Evolutionary conservation across 1,139 yeast genomes (phyloP).

Genomic region (Wickerhamomyces sp.): DNA sequence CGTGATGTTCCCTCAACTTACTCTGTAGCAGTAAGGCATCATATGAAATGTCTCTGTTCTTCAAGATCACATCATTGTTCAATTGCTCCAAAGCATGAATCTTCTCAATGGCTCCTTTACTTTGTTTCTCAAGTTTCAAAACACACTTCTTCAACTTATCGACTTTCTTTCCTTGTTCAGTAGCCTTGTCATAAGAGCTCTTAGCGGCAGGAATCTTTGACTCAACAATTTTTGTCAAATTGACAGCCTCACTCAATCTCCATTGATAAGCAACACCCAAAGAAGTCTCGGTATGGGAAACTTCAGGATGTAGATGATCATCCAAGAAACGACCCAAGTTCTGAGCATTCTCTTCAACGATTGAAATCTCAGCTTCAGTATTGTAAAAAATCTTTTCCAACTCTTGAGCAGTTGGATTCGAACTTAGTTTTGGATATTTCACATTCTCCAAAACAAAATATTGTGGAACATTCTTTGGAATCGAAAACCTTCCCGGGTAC

Average conservation of each 20-base stretch:
- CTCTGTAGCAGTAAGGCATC: slow-evolving; percentile 14
- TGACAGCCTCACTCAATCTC: slow-evolving; percentile 34
- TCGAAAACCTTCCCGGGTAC: slow-evolving; percentile 24
- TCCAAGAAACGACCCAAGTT: slow-evolving; percentile 28
- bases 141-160: slow-evolving; percentile 1
- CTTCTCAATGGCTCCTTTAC: slow-evolving; percentile 8
- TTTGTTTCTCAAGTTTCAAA: slow-evolving; percentile 2
- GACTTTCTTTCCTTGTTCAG: background rate
- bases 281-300: slow-evolving; percentile 25
- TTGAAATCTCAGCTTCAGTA: slow-evolving; percentile 35
- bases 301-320: slow-evolving; percentile 29
- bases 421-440: slow-evolving; percentile 26
- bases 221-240: slow-evolving; percentile 21
- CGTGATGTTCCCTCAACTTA: slow-evolving; percentile 11
- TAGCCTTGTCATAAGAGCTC: background rate
- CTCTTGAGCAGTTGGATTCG: slow-evolving; percentile 25
- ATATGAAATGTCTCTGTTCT: slow-evolving; percentile 16
- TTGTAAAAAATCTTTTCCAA: slow-evolving; percentile 35
- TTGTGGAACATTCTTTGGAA: slow-evolving; percentile 25
- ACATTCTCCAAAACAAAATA: slow-evolving; percentile 25
- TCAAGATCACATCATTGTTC: slow-evolving; percentile 7
- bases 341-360: slow-evolving; percentile 29
- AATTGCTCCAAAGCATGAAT: slow-evolving; percentile 6
- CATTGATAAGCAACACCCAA: slow-evolving; percentile 30
- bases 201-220: slow-evolving; percentile 2